These are phyloP conservation scores for Chytridiales sp. DNA, from an alignment of 371 early-diverging fungal genomes.

Conservation along the genomic window DNA sequence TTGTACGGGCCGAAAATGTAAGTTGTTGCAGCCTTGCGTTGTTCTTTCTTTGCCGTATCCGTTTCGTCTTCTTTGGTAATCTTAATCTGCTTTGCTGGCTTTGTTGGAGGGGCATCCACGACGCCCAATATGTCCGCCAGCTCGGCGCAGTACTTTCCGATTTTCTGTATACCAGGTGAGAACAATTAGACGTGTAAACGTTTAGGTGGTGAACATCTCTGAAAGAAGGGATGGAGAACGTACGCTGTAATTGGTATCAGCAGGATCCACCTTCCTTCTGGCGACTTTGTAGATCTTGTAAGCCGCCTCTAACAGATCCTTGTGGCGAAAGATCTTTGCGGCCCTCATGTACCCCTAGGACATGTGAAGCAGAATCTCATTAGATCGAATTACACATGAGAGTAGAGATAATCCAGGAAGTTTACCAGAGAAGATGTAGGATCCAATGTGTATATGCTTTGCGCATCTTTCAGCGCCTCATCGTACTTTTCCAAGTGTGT, in stretches of 20 bases:
- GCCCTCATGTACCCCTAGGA: slow-evolving; percentile 16
- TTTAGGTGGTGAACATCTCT: no score
- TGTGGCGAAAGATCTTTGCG: slow-evolving; percentile 11
- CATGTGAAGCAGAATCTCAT: neutral
- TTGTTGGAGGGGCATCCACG: no score
- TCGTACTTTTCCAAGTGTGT: neutral
- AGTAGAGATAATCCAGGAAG: neutral
- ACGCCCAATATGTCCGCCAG: no score
- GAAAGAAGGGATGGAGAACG: neutral
- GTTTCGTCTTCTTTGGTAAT: no score
- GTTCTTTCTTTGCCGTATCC: no score
- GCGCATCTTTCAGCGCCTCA: slow-evolving; percentile 15
- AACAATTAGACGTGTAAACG: no score
- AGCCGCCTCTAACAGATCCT: slow-evolving; percentile 8
- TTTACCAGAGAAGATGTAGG: slow-evolving; percentile 1
- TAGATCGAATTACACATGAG: neutral
- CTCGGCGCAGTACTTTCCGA: no score
- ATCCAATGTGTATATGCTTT: neutral
- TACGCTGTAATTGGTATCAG: slow-evolving; percentile 12
- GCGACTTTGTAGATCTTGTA: slow-evolving; percentile 17
- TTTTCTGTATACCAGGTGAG: no score
- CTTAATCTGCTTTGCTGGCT: no score
- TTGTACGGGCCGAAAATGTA: slow-evolving; percentile 17
- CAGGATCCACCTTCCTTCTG: neutral
- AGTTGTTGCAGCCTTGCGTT: no score